phyloP scores from a whole-genome alignment of 257 asterid species.

The Galeopsis tetrahit region DNA sequence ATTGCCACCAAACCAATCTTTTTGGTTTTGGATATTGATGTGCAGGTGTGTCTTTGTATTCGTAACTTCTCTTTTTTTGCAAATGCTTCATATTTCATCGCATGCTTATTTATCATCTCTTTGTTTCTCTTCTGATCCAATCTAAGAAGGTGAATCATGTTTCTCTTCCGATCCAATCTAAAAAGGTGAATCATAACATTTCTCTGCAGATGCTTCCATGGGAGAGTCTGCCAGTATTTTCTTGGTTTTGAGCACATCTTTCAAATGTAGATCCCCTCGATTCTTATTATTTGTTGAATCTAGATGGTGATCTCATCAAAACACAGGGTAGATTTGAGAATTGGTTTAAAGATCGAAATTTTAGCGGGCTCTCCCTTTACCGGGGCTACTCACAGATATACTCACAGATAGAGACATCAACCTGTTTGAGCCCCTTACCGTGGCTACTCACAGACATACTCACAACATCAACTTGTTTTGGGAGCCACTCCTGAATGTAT shows the following conservation, averaged over 20 bases:
- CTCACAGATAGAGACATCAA: slow-evolving; percentile 96
- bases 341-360: slow-evolving; percentile 85
- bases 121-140: slow-evolving; percentile 20
- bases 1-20: slow-evolving; percentile 56
- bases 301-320: slow-evolving; percentile 78
- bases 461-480: too few relatives aligned
- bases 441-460: too few relatives aligned
- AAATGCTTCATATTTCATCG: not conserved
- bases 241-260: too few relatives aligned
- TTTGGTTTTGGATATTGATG: slow-evolving; percentile 84
- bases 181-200: slow-evolving; percentile 9
- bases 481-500: slow-evolving; percentile 85
- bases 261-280: slow-evolving; percentile 86
- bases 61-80: not conserved
- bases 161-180: too few relatives aligned
- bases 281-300: slow-evolving; percentile 88
- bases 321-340: slow-evolving; percentile 79
- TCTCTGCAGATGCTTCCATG: slow-evolving; percentile 92
- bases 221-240: slow-evolving; percentile 86
- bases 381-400: slow-evolving; percentile 76
- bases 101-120: slow-evolving; percentile 13
- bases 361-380: slow-evolving; percentile 86
- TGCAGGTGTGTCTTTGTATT: slow-evolving; percentile 66
- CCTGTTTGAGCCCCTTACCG: too few relatives aligned
- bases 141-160: too few relatives aligned